Evolutionary conservation across 495 filamentous ascomycete species (phyloP), one percentile per base, ranked within the genome.

Genomic region (Entonaema liquescens): DNA sequence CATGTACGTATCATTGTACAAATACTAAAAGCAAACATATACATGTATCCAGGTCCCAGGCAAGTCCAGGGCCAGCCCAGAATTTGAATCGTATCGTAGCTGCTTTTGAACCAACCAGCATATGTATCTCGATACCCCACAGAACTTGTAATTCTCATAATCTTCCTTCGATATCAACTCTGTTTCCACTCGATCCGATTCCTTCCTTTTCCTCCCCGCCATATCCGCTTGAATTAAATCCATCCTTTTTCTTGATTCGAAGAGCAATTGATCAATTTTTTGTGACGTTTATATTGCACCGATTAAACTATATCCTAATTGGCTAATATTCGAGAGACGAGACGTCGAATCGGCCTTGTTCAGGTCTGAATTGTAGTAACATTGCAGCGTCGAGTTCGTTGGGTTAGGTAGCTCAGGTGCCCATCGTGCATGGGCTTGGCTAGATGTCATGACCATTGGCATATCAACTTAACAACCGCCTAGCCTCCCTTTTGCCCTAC

Each of bases 121-220:
- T 59, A 38, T 42, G 35, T 59, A 40, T n/a, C 36, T 28, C 38
- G 13, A 17, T 59, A 63, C 65, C 55, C 53, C 65, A 60, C 61
- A 65, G 40, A 49, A 47, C 35, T 66, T 42, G 19, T 47, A 47
- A 55, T 62, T 53, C 57, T 58, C 33, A 50, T 35, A 66, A 49
- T 65, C 60, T 61, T 61, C 40, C 44, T n/a, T 59, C 70, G 64
- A 68, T 69, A 55, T 62, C 65, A 73, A 62, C 65, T 62, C 54
- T 66, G 52, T 66, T 73, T 66, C 70, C 70, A 73, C 66, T 68
- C 35, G 42, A 65, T 73, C 70, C 65, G 61, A 69, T 73, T 66
- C 62, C 65, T 73, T 62, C 65, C 65, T 57, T 65, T 40, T 66
- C 15, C 63, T 63, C 65, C 55, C 65, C 70, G 55, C 70, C 61